Conservation (phyloP, 108 stramenopile species). For the Cyclotella kingstonii region DNA sequence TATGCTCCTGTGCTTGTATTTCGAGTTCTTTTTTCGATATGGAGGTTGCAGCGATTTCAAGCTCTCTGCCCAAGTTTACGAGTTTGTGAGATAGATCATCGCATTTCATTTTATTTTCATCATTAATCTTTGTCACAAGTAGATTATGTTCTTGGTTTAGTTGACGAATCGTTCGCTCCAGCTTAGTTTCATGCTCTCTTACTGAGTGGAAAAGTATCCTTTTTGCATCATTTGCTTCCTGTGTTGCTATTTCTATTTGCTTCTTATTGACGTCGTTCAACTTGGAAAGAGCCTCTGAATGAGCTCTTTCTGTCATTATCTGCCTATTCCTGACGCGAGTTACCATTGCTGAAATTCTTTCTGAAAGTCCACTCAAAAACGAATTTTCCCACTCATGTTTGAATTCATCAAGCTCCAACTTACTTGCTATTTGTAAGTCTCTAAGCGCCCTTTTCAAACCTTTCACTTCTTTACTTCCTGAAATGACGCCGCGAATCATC, state of each 20-base stretch:
- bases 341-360: no score
- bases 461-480: neutral
- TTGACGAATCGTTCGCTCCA: constrained; percentile 21
- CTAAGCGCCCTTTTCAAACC: constrained; percentile 4
- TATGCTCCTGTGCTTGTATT: constrained; percentile 17
- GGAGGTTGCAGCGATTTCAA: constrained; percentile 5
- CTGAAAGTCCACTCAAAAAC: no score
- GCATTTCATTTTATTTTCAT: constrained; percentile 9
- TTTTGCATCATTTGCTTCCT: constrained; percentile 31
- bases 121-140: constrained; percentile 7
- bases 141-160: constrained; percentile 31
- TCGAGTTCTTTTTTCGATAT: constrained; percentile 1
- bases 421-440: constrained; percentile 1
- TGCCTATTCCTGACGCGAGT: constrained; percentile 20
- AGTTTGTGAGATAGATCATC: constrained; percentile 8
- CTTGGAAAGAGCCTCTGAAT: constrained; percentile 9
- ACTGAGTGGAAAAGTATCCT: constrained; percentile 36
- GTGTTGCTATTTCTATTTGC: constrained; percentile 11
- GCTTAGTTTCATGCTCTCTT: constrained; percentile 23
- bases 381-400: no score
- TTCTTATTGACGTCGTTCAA: constrained; percentile 8
- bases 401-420: neutral
- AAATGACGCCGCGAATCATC: neutral
- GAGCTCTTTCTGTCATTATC: neutral
- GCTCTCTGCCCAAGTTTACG: constrained; percentile 13